Evolutionary conservation across 2,329 filamentous ascomycete genomes (phyloP), one percentile per base, ranked within the genome.

Genomic region (Didymella arachidicola): DNA sequence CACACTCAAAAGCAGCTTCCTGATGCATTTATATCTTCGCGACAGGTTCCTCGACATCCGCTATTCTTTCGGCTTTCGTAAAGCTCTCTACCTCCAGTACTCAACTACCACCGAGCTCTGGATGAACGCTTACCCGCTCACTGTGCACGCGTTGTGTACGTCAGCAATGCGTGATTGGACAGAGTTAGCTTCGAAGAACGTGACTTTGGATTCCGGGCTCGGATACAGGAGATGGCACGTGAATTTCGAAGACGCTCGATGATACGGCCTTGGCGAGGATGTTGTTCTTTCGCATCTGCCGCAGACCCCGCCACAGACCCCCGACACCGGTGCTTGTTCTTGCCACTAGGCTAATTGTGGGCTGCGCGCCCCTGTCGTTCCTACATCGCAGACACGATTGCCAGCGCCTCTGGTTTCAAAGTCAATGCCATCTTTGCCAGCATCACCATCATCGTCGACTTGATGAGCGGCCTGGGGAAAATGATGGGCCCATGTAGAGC

Each of bases 101-200:
- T 53, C 46, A 55, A 45, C 25, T 43, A 54, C 30, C 49, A 46
- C 59, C 61, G 56, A 57, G 22, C 42, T 14, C 25, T 42, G 63
- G 63, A 50, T 57, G 57, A 66, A 61, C 11, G 12, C 57, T 66
- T 62, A 66, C 10, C 61, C 63, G 52, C 16, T 5, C 22, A 19
- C 19, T 26, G n/a, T 16, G 19, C 16, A 22, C 25, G 42, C 25
- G 45, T 29, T 2, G 34, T 7, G 27, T 30, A 54, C 29, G 25
- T 48, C 25, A 43, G 27, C 43, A 29, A 29, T 4, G 2, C 27
- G 11, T 56, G 26, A 56, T 59, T 63, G 53, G 53, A 46, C 14
- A 7, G 30, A 22, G 6, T 12, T 11, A 11, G 7, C 2, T 27
- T 26, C 25, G 8, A 46, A 16, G 22, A 42, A 44, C 19, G 44